Evolutionary conservation across 495 filamentous ascomycete genomes (phyloP).

Genomic region (Coniosporium apollinis): DNA sequence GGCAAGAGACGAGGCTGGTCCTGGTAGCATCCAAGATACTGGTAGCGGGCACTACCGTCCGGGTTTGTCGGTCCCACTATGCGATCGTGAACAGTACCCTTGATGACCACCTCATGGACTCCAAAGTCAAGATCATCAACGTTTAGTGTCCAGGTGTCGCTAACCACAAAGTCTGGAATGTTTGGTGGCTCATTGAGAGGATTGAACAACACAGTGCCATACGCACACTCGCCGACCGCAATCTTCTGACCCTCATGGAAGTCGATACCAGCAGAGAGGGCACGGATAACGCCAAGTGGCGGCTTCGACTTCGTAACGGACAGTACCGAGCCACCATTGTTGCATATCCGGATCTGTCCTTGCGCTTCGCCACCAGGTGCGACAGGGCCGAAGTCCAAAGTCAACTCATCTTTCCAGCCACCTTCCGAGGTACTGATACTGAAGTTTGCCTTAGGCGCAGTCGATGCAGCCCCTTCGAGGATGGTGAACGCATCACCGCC

Average conservation of each 20-base stretch:
- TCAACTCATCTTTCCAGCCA: constrained; percentile 11
- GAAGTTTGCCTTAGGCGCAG: constrained; percentile 13
- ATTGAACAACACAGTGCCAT: constrained; percentile 19
- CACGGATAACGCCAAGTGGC: constrained; percentile 12
- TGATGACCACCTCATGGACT: constrained; percentile 20
- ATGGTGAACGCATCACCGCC: constrained; percentile 10
- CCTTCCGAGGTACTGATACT: constrained; percentile 12
- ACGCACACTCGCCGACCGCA: constrained; percentile 11
- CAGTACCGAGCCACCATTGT: constrained; percentile 19
- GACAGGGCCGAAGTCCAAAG: constrained; percentile 20
- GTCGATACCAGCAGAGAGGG: constrained; percentile 13
- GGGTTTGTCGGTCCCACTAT: constrained; percentile 17
- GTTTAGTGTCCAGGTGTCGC: constrained; percentile 26
- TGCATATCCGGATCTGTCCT: constrained; percentile 18
- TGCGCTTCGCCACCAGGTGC: constrained; percentile 9
- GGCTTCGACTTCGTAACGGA: constrained; percentile 20
- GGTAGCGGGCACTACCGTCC: constrained; percentile 16
- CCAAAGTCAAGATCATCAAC: constrained; percentile 25
- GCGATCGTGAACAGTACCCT: constrained; percentile 13
- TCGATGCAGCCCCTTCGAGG: constrained; percentile 15
- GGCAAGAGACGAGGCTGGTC: constrained; percentile 5
- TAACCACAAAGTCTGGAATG: constrained; percentile 9
- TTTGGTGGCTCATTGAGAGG: constrained; percentile 16
- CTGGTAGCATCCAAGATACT: constrained; percentile 19
- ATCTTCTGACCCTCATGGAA: constrained; percentile 22